Evolutionary conservation across 805 yeast species (phyloP).

Genomic region (Jamesozyma rosinii): DNA sequence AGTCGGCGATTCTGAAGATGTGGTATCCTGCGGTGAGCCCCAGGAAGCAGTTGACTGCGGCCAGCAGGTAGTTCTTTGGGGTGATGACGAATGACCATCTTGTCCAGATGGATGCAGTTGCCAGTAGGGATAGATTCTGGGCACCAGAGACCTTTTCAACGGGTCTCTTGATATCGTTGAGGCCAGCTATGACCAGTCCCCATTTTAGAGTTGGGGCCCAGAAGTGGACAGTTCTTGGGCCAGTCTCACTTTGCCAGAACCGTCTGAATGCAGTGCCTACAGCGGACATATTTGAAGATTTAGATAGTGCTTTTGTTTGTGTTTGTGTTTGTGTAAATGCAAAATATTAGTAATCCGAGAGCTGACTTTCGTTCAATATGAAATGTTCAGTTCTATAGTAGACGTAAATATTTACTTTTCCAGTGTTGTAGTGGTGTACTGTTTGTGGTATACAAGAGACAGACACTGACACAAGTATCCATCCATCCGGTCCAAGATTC

Average conservation of each 20-base stretch:
- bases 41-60: conserved; percentile 88
- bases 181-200: conserved; percentile 91
- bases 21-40: conserved; percentile 88
- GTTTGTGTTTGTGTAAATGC: background rate
- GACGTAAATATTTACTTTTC: too few species aligned
- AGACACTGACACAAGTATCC: too few species aligned
- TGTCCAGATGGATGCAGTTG: conserved; percentile 95
- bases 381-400: conserved; percentile 3
- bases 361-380: conserved; percentile 6
- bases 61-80: conserved; percentile 81
- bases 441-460: too few species aligned
- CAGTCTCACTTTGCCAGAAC: conserved; percentile 79
- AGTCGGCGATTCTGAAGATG: conserved; percentile 58
- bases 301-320: too few species aligned
- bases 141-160: conserved; percentile 89
- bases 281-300: conserved; percentile 12
- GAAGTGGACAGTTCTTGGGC: conserved; percentile 93
- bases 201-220: conserved; percentile 84
- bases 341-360: background rate
- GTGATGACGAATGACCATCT: conserved; percentile 93
- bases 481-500: too few species aligned
- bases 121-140: conserved; percentile 55
- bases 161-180: conserved; percentile 80
- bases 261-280: conserved; percentile 42
- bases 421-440: too few species aligned